Conservation (phyloP, 441 rosid species). For the Adansonia rubrostipa region DNA sequence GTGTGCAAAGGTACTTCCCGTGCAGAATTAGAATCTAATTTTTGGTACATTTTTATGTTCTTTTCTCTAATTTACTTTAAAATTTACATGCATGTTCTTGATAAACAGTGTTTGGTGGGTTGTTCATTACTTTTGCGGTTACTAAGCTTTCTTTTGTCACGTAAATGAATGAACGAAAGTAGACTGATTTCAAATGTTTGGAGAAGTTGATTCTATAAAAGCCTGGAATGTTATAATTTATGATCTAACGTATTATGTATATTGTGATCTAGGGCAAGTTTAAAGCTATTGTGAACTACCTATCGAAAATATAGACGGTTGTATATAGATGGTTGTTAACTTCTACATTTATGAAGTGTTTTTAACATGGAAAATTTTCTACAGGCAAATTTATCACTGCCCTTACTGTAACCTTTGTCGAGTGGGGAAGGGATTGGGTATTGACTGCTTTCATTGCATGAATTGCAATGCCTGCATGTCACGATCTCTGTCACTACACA, state of each 20-base stretch:
- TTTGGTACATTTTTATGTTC: neutral
- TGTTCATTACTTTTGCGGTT: constrained; percentile 16
- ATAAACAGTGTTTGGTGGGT: neutral
- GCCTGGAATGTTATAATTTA: neutral
- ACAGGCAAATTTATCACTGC: constrained; percentile 93
- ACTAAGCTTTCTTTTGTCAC: neutral
- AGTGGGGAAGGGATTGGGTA: constrained; percentile 83
- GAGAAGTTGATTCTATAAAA: neutral
- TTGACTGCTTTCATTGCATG: constrained; percentile 90
- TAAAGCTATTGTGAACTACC: constrained; percentile 1
- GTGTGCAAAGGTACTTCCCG: neutral
- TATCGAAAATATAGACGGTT: neutral
- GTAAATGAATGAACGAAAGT: neutral
- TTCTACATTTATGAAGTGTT: constrained; percentile 24
- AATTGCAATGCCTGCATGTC: constrained; percentile 93
- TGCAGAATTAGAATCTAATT: neutral
- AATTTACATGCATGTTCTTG: neutral
- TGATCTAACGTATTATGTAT: neutral
- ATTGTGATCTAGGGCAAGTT: neutral
- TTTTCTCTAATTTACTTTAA: constrained; percentile 3
- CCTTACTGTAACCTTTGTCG: constrained; percentile 90
- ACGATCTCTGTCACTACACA: constrained; percentile 51
- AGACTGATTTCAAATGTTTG: constrained; percentile 7
- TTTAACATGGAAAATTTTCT: constrained; percentile 24
- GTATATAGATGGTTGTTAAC: neutral